Evolutionary conservation across 164 flowering plant genomes (phyloP), one percentile per base, ranked within the genome.

Genomic region (Pachysandra terminalis): DNA sequence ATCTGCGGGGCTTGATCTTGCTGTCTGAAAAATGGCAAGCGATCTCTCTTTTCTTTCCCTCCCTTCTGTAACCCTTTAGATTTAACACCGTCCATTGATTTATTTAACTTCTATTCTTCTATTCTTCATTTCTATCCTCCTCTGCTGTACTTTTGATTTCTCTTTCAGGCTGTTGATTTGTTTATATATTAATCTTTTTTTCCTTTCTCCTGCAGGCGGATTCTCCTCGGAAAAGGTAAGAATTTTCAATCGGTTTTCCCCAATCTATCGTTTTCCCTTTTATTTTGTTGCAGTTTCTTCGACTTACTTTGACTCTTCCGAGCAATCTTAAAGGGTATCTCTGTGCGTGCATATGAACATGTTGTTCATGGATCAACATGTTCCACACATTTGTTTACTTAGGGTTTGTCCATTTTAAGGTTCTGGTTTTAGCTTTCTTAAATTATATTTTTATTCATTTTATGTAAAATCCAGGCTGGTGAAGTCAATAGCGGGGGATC

Each of bases 141-240:
- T 3, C 37, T 7, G 5, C 7, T 32, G 37, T 7, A 32, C 3
- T 7, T 32, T 32, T 32, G 37, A 32, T 32, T 32, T 32, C 37
- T n/a, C 41, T 0, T 8, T n/a, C n/a, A n/a, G 26, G 28, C 19
- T 53, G 19, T 35, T 10, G 16, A 28, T 37, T 5, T 65, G 35
- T 22, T 15, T 15, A 16, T 56, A 12, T 19, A 21, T 56, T 66
- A 40, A 56, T 56, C 40, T 54, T 55, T 54, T 14, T 21, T 22
- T 35, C 13, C 21, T 45, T 7, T 32, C 7, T 49, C 40, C 12
- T 19, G 24, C 69, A 66, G 69, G 69, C 61, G 52, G 69, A 66
- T 35, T 66, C 69, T 5, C 69, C 69, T 56, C 61, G 51, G 1
- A 37, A 25, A 56, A 66, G 69, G 69, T 56, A 66, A 37, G 37